Conservation (phyloP, 1,284 basidiomycete species). For the Sanghuangporus sanghuang region DNA sequence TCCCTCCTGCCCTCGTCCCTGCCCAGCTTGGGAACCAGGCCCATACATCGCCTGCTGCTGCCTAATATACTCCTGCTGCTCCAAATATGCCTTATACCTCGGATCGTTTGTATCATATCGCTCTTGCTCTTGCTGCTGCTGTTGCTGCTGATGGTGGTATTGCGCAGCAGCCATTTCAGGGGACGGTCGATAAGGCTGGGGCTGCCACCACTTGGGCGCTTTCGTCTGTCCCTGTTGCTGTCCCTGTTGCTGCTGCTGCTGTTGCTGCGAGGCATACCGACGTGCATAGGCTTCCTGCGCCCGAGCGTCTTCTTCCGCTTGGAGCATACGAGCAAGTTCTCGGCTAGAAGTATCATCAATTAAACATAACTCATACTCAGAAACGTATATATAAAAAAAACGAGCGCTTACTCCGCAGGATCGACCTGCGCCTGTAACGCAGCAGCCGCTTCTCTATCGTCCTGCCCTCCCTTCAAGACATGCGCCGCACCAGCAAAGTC, state of each 20-base stretch:
- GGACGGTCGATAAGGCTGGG: neutral
- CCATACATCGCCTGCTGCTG: conserved; percentile 3
- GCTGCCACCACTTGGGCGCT: neutral
- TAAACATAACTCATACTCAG: neutral
- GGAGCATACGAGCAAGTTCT: conserved; percentile 63
- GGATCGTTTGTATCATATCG: conserved; percentile 6
- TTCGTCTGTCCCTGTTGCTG: neutral
- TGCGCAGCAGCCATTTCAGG: neutral
- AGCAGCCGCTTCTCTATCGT: conserved; percentile 11
- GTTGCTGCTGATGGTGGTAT: neutral
- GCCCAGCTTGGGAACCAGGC: neutral
- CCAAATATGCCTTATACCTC: conserved; percentile 1
- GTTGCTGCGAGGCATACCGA: conserved; percentile 24
- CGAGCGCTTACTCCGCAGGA: conserved; percentile 43
- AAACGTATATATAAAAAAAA: neutral
- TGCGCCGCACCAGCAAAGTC: conserved; percentile 65
- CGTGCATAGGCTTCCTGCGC: conserved; percentile 37
- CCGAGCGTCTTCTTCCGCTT: conserved; percentile 65
- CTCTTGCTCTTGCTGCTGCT: neutral
- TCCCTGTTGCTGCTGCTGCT: neutral
- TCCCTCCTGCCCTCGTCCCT: neutral
- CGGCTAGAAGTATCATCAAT: conserved; percentile 34
- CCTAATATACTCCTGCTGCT: conserved; percentile 7
- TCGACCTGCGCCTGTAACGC: conserved; percentile 35
- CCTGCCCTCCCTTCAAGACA: conserved; percentile 19